Evolutionary conservation across 1,139 yeast genomes (phyloP).

Genomic region (Suhomyces terraborum): DNA sequence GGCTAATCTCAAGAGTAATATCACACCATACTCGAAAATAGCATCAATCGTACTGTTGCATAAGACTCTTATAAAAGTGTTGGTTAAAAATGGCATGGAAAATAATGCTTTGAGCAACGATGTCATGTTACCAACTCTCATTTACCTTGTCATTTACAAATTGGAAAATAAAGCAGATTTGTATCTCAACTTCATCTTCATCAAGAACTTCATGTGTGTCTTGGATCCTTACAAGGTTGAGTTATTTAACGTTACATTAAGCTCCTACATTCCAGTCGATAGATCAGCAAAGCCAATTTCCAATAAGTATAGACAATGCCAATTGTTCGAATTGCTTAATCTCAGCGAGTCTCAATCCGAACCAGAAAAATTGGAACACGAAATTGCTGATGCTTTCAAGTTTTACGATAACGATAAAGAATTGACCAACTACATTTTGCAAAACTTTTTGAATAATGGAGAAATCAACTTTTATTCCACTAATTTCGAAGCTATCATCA

Average conservation of each 20-base stretch:
- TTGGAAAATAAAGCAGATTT: conserved; percentile 28
- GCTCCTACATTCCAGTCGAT: conserved; percentile 26
- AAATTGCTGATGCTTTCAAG: conserved; percentile 18
- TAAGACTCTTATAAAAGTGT: conserved; percentile 31
- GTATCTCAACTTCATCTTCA: conserved; percentile 40
- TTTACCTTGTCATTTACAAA: conserved; percentile 36
- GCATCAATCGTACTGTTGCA: conserved; percentile 34
- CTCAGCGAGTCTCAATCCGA: conserved; percentile 22
- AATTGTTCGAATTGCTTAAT: conserved; percentile 37
- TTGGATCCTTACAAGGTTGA: conserved; percentile 37
- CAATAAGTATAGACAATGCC: conserved; percentile 17
- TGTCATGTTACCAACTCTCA: conserved; percentile 41
- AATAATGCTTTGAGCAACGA: conserved; percentile 39
- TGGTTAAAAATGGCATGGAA: conserved; percentile 20
- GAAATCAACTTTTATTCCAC: conserved; percentile 45
- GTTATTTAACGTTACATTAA: conserved; percentile 18
- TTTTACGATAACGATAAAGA: conserved; percentile 37
- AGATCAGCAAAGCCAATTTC: conserved; percentile 18
- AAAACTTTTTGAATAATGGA: conserved; percentile 39
- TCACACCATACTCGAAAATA: conserved; percentile 41
- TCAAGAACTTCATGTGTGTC: conserved; percentile 39
- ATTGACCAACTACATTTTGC: conserved; percentile 31
- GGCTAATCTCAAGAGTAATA: conserved; percentile 20
- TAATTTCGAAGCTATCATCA: conserved; percentile 46
- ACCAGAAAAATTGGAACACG: conserved; percentile 6